These are phyloP conservation scores for Tephrocybe sp. DNA, from an alignment of 768 basidiomycete species.

Conservation along the genomic window DNA sequence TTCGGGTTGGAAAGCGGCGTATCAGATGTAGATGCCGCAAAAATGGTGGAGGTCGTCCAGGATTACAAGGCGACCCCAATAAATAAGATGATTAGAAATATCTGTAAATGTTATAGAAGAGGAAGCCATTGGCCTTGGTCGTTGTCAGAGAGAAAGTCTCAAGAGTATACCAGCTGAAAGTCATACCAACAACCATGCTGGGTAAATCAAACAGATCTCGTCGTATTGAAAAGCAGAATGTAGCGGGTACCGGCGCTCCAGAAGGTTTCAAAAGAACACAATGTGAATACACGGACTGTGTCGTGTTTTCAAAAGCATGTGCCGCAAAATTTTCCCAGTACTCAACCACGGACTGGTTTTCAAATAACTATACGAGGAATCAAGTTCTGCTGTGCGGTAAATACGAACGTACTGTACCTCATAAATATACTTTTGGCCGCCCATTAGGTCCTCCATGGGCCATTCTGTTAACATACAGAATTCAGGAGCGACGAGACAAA, in stretches of 20 bases:
- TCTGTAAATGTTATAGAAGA: slow-evolving; percentile 48
- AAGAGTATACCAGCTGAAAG: background rate
- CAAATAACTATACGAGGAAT: slow-evolving; percentile 66
- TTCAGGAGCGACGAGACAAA: slow-evolving; percentile 94
- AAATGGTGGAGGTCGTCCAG: slow-evolving; percentile 2
- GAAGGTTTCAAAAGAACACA: slow-evolving; percentile 86
- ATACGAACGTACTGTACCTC: slow-evolving; percentile 40
- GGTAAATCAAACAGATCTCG: slow-evolving; percentile 91
- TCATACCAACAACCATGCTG: slow-evolving; percentile 81
- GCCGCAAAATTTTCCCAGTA: slow-evolving; percentile 97
- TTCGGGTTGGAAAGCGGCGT: background rate
- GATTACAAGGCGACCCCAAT: slow-evolving; percentile 4
- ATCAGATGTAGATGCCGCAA: background rate
- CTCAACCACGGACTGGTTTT: slow-evolving; percentile 92
- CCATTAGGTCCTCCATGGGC: slow-evolving; percentile 78
- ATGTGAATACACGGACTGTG: slow-evolving; percentile 92
- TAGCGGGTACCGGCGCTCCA: slow-evolving; percentile 83
- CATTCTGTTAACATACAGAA: slow-evolving; percentile 94
- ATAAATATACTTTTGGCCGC: slow-evolving; percentile 62
- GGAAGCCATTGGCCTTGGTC: slow-evolving; percentile 83
- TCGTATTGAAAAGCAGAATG: slow-evolving; percentile 95
- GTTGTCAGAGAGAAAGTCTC: slow-evolving; percentile 4
- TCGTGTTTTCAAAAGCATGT: slow-evolving; percentile 97
- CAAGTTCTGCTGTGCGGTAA: background rate
- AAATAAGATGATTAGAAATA: slow-evolving; percentile 16